Evolutionary conservation across 176 grass and related monocot species (phyloP).

Genomic region (Oryza punctata): DNA sequence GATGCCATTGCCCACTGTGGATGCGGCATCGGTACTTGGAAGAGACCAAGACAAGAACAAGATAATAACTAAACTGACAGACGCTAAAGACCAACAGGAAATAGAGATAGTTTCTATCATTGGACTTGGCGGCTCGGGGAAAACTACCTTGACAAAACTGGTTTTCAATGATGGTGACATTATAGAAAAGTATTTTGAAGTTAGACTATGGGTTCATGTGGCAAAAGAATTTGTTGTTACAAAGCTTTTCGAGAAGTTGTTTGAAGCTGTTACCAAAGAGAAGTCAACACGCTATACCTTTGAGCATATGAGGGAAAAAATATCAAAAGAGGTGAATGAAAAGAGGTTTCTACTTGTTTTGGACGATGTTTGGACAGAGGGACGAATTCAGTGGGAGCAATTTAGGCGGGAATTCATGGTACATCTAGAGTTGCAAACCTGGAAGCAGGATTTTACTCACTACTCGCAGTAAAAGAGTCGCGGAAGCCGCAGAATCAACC

Average conservation of each 20-base stretch:
- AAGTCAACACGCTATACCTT: background rate
- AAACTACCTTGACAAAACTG: slow-evolving; percentile 41
- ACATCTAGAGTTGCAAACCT: background rate
- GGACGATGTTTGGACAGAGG: slow-evolving; percentile 50
- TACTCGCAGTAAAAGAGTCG: slow-evolving; percentile 21
- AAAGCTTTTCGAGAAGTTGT: slow-evolving; percentile 14
- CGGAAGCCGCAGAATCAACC: background rate
- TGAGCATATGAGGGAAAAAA: background rate
- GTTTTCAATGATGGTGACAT: slow-evolving; percentile 13
- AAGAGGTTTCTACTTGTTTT: slow-evolving; percentile 38
- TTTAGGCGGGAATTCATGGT: background rate
- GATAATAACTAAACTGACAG: no score
- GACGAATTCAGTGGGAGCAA: background rate
- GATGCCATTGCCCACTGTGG: no score
- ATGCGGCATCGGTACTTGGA: no score
- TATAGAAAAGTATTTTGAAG: slow-evolving; percentile 29
- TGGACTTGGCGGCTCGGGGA: slow-evolving; percentile 41
- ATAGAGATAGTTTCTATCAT: slow-evolving; percentile 25
- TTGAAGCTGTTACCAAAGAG: background rate
- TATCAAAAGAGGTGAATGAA: background rate
- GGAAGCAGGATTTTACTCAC: slow-evolving; percentile 43
- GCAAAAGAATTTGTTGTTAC: slow-evolving; percentile 16
- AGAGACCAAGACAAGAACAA: no score
- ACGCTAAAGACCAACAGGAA: no score
- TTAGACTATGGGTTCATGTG: slow-evolving; percentile 44